Base-by-base conservation (phyloP, 441 rosid species). In the Jatropha podagrica region DNA sequence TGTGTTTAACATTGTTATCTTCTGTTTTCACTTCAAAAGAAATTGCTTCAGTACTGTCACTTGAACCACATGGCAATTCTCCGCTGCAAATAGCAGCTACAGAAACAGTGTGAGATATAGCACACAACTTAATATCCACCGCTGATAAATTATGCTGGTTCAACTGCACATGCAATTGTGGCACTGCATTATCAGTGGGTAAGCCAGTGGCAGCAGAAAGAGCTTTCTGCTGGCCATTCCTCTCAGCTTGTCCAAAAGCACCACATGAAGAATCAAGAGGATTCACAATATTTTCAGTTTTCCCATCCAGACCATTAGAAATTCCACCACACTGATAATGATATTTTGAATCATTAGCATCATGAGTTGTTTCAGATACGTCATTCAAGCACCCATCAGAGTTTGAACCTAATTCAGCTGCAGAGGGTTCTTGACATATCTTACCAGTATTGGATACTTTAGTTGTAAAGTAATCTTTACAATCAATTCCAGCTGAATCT, bases 301-400 rank as follows among this genome's bases (percentile, higher is more conserved):
- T 76, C 49, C 70, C 70, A 63, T 72, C 80, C 58, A 69, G 32
- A 64, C 61, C 68, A 71, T 68, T 62, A 69, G 68, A 46, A 74
- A 64, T 38, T 73, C 2, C 38, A 2, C 68, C 69, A 38, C 38
- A 77, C 26, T 62, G 82, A 58, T 48, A 60, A 55, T 11, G 14
- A 17, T 49, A 73, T n/a, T 32, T 62, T 62, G 26, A 23, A 14
- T 60, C 11, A 62, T 17, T 59, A 12, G 15, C 38, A 23, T 63
- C 42, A 26, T 40, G 65, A 46, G 74, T 79, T 49, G 80, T 42
- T 59, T 79, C 81, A 52, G 85, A 81, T 55, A 74, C 17, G 69
- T 61, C 81, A 73, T 76, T 77, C 49, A 73, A 60, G 66, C 78
- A 84, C 73, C 81, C 72, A 71, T 74, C 82, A 51, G 20, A 38